Evolutionary conservation across 108 stramenopile genomes (phyloP), one percentile per base, ranked within the genome.

Genomic region (Chaetoceros tenuissimus): DNA sequence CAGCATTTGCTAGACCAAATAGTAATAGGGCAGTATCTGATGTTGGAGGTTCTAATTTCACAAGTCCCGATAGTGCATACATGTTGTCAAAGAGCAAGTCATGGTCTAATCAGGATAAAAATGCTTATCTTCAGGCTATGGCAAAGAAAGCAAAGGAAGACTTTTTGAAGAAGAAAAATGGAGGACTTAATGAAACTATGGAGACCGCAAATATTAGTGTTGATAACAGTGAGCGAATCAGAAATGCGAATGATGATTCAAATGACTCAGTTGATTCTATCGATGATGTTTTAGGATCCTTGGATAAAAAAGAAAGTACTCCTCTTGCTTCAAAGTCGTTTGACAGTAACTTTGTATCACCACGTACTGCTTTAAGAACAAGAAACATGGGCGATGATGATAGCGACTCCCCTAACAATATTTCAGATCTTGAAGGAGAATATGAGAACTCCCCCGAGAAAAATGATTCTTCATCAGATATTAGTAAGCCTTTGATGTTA

Each of bases 91-190:
- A 40, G 34, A 40, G 34, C 13, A 40, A 40, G 34, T 40, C 34
- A 13, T 72, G 70, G 72, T 47, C 54, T 22, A 28, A 62, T 13
- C 52, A 46, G 26, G 55, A 55, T 7, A 81, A 81, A 45, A 75
- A 72, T 53, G 52, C 69, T 0, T 73, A 76, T 43, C 64, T 82
- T 52, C 63, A 66, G 8, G 72, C 75, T 3, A 64, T 82, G 55
- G 72, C 77, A 27, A 48, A 60, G 10, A 59, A 78, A 51, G 81
- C 81, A 23, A 82, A 79, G 68, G 67, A 65, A 17, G 77, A 82
- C 13, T 76, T 73, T 49, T 49, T 44, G 7, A 46, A 65, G 20
- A 66, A 66, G 31, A 59, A 66, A 29, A 48, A 45, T 29, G 31
- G 25, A 21, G 62, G 46, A 24, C 48, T 18, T 17, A 31, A 49